These are phyloP conservation scores for Globisporangium recalcitrans DNA, from an alignment of 352 stramenopile genomes.

Conservation along the genomic window DNA sequence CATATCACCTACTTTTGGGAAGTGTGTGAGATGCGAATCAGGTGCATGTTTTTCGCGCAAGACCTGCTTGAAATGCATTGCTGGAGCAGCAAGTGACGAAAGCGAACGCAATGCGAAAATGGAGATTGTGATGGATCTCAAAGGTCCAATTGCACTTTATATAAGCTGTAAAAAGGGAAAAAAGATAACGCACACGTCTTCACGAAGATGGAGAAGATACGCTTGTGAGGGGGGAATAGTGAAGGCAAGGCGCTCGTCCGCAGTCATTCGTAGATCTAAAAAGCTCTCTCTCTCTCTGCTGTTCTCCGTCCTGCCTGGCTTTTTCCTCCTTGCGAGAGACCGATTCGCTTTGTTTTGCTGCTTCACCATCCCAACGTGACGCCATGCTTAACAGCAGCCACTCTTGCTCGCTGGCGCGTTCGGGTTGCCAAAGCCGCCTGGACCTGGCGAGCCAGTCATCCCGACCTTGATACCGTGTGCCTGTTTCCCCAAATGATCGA, in stretches of 20 bases:
- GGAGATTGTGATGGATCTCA: neutral
- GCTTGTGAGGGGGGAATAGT: neutral
- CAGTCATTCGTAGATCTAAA: conserved; percentile 1
- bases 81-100: neutral
- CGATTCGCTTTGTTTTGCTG: neutral
- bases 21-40: neutral
- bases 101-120: neutral
- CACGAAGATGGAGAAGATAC: neutral
- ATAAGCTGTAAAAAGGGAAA: neutral
- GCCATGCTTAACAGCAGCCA: conserved; percentile 66
- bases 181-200: neutral
- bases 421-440: conserved; percentile 73
- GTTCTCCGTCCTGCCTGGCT: neutral
- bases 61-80: too few species aligned
- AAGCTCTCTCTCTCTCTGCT: neutral
- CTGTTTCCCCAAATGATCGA: too few species aligned
- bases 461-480: conserved; percentile 87
- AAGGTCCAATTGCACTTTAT: neutral
- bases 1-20: neutral
- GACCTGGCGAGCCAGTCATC: conserved; percentile 77
- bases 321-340: neutral
- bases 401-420: conserved; percentile 58
- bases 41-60: neutral
- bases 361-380: neutral
- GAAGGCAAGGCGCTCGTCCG: neutral